A percentile compares a stretch with the other conserved stretches of the same genome.
Evolutionary conservation across 371 early-diverging fungal species (phyloP).

Genomic region (Mucor saturninus): DNA sequence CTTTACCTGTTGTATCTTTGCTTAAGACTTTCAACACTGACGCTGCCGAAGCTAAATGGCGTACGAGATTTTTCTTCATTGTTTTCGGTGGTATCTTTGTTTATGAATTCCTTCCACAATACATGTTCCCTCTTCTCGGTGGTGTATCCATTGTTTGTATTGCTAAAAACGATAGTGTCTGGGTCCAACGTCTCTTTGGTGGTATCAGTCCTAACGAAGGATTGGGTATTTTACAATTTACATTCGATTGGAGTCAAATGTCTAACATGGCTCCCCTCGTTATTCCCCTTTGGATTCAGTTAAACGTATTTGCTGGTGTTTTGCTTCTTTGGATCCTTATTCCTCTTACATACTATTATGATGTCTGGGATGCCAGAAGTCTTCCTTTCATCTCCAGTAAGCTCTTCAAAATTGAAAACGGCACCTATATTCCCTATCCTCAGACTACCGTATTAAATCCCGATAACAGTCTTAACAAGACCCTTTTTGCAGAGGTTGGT

Average conservation of each 20-base stretch:
- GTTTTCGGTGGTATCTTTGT: constrained; percentile 45
- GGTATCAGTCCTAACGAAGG: constrained; percentile 54
- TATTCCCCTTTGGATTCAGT: constrained; percentile 65
- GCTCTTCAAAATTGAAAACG: constrained; percentile 35
- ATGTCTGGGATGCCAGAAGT: constrained; percentile 53
- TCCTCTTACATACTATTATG: constrained; percentile 41
- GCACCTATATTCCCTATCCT: constrained; percentile 37
- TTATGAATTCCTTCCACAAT: constrained; percentile 55
- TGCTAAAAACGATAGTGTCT: constrained; percentile 54
- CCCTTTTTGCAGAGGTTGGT: constrained; percentile 43
- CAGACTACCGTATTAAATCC: constrained; percentile 44
- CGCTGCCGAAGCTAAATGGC: constrained; percentile 63
- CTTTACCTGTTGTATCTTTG: constrained; percentile 75
- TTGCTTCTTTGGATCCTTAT: constrained; percentile 40
- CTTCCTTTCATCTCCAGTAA: constrained; percentile 50
- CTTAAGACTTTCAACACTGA: constrained; percentile 72
- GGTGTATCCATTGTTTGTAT: constrained; percentile 58
- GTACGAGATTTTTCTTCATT: constrained; percentile 60
- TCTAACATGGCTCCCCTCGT: constrained; percentile 63
- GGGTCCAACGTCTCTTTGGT: constrained; percentile 55
- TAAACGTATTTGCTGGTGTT: constrained; percentile 48
- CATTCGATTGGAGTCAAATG: constrained; percentile 58
- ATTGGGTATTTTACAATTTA: constrained; percentile 50
- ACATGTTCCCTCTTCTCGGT: constrained; percentile 52
- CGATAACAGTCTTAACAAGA: constrained; percentile 43